Percentiles rank a stretch among this genome's conserved stretches.
Evolutionary conservation across 306 rosid species (phyloP).

Genomic region (Trifolium dubium): DNA sequence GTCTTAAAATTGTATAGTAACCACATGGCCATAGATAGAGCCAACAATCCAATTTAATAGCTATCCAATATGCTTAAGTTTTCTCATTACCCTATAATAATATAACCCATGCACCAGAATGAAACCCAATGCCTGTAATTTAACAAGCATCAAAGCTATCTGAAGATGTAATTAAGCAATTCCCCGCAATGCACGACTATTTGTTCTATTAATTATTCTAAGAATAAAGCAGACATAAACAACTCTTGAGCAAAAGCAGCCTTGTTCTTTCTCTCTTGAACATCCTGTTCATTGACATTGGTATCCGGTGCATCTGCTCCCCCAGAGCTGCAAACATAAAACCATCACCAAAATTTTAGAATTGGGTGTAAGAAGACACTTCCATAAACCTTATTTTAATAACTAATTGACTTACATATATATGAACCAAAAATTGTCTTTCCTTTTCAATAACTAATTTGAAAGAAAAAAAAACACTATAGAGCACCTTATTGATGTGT

Average conservation of each 20-base stretch:
- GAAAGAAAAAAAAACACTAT: neutral
- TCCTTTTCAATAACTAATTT: too few species aligned
- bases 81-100: neutral
- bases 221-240: constrained; percentile 62
- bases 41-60: constrained; percentile 31
- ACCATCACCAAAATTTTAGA: constrained; percentile 21
- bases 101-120: constrained; percentile 40
- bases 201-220: constrained; percentile 14
- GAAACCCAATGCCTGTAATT: constrained; percentile 29
- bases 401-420: neutral
- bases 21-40: constrained; percentile 17
- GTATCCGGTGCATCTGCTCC: constrained; percentile 35
- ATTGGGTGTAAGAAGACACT: constrained; percentile 2
- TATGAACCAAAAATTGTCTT: too few species aligned
- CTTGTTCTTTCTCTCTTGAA: constrained; percentile 59
- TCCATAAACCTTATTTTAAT: constrained; percentile 6
- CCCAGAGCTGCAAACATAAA: constrained; percentile 52
- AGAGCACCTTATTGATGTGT: neutral
- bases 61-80: neutral
- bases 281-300: constrained; percentile 51
- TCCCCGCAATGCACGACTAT: constrained; percentile 39
- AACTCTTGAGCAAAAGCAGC: constrained; percentile 65
- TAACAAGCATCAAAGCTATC: neutral
- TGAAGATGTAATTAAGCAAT: constrained; percentile 10
- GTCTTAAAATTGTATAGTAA: constrained; percentile 23